Base-by-base conservation (phyloP, 129 eudicot species). In the Scalesia atractyloides region DNA sequence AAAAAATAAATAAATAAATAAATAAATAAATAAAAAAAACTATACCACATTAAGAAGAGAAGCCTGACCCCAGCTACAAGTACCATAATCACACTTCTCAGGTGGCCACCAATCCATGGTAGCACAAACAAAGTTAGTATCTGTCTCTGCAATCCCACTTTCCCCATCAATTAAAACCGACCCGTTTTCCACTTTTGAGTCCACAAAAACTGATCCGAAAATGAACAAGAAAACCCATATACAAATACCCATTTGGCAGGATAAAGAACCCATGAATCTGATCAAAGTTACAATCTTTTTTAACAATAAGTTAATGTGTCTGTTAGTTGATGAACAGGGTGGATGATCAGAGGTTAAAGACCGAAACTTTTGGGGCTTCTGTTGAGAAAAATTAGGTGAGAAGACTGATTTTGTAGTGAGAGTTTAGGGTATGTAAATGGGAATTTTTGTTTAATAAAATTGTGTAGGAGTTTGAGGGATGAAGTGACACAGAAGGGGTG, bases 51-150 rank as follows among this genome's bases (percentile, higher is more conserved):
- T 87, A 46, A 90, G 92, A 26, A 90, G 86, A 73, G 98, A 94
- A 82, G 98, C 86, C 60, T 66, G 72, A 70, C 48, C 98, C 98
- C 98, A 94, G 80, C 86, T 79, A 54, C 98, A 94, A 73, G 93
- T 69, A 24, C 96, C 97, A 86, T 88, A 90, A 70, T 94, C 97
- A 79, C 98, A 94, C 76, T 94, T 94, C 69, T 90, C 88, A 77
- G 97, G 96, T 65, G 98, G 98, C 98, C 98, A 94, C 98, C 98
- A 94, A 81, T 94, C 99, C 81, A 94, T 36, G 0, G 99, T 94
- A 11, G 96, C 94, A 80, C 99, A 94, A 7, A 94, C 64, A 73
- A 82, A 94, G 81, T 94, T 80, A 48, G 39, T 79, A 64, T 92
- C 96, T 36, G 63, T 89, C 49, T 53, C 77, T 57, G 84, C 96